A percentile compares a stretch with the other conserved stretches of the same genome.
These are phyloP conservation scores for Eudorina sp. DNA, from an alignment of 139 green algal genomes.

Conservation along the genomic window DNA sequence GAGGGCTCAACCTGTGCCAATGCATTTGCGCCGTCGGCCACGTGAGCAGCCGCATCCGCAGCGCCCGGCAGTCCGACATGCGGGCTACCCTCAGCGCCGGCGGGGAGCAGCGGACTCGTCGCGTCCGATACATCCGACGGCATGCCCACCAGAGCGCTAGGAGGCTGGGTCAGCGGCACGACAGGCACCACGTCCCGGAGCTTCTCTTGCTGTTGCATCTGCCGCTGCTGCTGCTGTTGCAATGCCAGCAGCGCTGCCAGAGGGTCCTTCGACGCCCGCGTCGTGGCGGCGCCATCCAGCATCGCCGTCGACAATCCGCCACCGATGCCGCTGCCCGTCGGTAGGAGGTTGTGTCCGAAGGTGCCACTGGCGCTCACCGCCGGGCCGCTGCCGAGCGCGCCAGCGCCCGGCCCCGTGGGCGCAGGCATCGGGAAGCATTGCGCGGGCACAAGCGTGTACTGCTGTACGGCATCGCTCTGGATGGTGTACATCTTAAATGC, in stretches of 20 bases:
- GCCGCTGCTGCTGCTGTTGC: not conserved
- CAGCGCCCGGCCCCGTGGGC: not conserved
- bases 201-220: not conserved
- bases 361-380: not conserved
- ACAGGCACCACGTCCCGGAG: not conserved
- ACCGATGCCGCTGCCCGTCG: not conserved
- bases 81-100: not conserved
- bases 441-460: slow-evolving; percentile 82
- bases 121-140: slow-evolving; percentile 33
- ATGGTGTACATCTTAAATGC: slow-evolving; percentile 55
- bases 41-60: not conserved
- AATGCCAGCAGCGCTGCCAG: slow-evolving; percentile 63
- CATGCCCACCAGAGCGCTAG: not conserved
- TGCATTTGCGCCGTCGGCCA: not conserved
- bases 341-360: not conserved
- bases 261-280: not conserved
- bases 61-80: not conserved
- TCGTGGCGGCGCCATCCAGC: not conserved
- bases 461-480: slow-evolving; percentile 89
- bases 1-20: not conserved
- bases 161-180: not conserved
- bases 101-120: slow-evolving; percentile 3
- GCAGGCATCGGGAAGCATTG: slow-evolving; percentile 65
- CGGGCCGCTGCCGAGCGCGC: not conserved
- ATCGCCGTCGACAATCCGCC: not conserved